Evolutionary conservation across 495 filamentous ascomycete species (phyloP), one percentile per base, ranked within the genome.

Genomic region (Aspergillus baeticus): DNA sequence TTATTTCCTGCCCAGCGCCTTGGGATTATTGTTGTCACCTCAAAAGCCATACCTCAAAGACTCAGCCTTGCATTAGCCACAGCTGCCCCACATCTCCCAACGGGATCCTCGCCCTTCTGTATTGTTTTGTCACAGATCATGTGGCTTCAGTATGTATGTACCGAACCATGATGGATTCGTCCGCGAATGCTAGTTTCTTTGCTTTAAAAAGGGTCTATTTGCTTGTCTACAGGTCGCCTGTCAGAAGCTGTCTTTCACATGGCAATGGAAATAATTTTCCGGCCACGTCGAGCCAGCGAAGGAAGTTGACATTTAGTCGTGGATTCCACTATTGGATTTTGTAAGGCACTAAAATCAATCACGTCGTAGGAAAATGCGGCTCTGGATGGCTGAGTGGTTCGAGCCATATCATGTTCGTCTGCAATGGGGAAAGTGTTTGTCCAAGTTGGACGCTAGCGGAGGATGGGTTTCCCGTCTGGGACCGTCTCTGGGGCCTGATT

Each of bases 1-100:
- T 18, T 41, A 5, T 41, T 41, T 17, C 17, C 26, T 29, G 26
- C 14, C n/a, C 17, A n/a, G 37, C 18, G 37, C 6, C 14, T 6
- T 41, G 15, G 21, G 14, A 23, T n/a, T 3, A n/a, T 47, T 31
- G 31, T 7, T 34, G 13, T 14, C 42, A 29, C 21, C 43, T 38
- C 5, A 7, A 38, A 39, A 22, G 37, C 21, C 21, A 42, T 35
- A 18, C 39, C 20, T 38, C 34, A 51, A 52, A 42, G 29, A 15
- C 55, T 52, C 55, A 58, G 55, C 55, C 55, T 52, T 53, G 55
- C 55, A 52, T 47, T 29, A 53, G 55, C 55, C 55, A 58, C 48
- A 53, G 18, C 7, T 49, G 45, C 43, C 31, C 45, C 54, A 57
- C 54, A 26, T 15, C n/a, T 11, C 10, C 42, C 10, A 45, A 23